phyloP scores from a whole-genome alignment of 176 grass and related monocot species.

The Tuctoria greenei region DNA sequence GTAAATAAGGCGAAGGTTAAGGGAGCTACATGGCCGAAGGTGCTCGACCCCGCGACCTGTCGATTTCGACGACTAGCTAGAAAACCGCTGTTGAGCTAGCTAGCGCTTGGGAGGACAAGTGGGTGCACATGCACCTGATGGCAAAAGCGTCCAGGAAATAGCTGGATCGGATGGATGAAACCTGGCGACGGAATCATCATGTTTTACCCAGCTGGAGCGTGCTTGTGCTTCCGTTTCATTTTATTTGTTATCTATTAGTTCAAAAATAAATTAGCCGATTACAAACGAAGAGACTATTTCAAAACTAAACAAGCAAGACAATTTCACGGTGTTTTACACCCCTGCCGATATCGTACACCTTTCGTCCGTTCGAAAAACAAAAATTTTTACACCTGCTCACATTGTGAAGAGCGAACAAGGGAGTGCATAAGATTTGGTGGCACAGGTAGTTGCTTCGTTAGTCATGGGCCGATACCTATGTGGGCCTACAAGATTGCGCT shows the following conservation, averaged over 20 bases:
- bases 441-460: too few species aligned
- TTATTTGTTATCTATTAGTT: too few species aligned
- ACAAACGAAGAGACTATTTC: too few species aligned
- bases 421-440: too few species aligned
- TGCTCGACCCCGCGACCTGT: not conserved
- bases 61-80: not conserved
- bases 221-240: too few species aligned
- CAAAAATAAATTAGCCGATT: too few species aligned
- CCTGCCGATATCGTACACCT: not conserved
- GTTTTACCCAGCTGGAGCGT: not conserved
- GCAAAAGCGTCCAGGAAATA: not conserved
- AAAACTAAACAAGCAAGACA: not conserved
- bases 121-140: conserved; percentile 5
- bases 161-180: not conserved
- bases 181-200: not conserved
- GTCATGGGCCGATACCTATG: too few species aligned
- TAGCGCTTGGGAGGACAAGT: not conserved
- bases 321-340: not conserved
- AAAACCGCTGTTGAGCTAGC: not conserved
- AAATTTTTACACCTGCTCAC: too few species aligned
- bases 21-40: not conserved
- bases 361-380: too few species aligned
- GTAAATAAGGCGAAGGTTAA: not conserved
- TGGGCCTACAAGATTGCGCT: too few species aligned
- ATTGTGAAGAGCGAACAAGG: too few species aligned